Base-by-base conservation (phyloP, 768 basidiomycete species). In the Trametes sanguinea region DNA sequence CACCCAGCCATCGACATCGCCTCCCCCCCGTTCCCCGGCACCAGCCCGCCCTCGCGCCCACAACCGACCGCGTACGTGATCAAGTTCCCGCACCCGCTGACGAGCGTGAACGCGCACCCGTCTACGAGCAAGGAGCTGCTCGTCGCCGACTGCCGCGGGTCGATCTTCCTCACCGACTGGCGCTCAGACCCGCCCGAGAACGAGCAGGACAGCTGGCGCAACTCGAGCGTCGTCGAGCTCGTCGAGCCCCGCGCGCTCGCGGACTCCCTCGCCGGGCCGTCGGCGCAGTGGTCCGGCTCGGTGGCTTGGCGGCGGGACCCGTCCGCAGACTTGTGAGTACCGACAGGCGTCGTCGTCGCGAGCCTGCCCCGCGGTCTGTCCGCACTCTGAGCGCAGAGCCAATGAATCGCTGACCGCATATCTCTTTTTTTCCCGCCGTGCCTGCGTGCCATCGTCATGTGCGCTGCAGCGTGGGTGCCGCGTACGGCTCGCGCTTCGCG, bases 151-250 rank as follows among this genome's bases (percentile, higher is more conserved):
- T 82, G 79, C 56, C 83, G 82, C 39, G 92, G 92, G 37, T 86
- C 85, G 32, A 77, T 93, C 50, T 91, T 87, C 72, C 73, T 92
- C 50, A 85, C 87, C n/a, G 90, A 94, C 75, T 94, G 92, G 92
- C 84, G 88, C 57, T 82, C 86, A 5, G 88, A 92, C 68, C 87
- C 86, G 1, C 80, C 81, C 11, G 80, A 69, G 57, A 67, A 74
- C 17, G 81, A 81, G 57, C 78, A 79, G 57, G 81, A 78, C 48
- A 80, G 75, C 56, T 84, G 86, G 81, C 81, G 87, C 50, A 83
- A 86, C 70, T 81, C 73, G 17, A 86, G 81, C 69, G 73, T 91
- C 47, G 68, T 90, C 17, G 91, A 94, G 71, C 83, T 94, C 2
- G 76, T 86, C 14, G 90, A 92, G 57, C 89, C 92, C 14, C 76